Evolutionary conservation across 2,329 filamentous ascomycete genomes (phyloP).

Genomic region (Metarhizium guizhouense): DNA sequence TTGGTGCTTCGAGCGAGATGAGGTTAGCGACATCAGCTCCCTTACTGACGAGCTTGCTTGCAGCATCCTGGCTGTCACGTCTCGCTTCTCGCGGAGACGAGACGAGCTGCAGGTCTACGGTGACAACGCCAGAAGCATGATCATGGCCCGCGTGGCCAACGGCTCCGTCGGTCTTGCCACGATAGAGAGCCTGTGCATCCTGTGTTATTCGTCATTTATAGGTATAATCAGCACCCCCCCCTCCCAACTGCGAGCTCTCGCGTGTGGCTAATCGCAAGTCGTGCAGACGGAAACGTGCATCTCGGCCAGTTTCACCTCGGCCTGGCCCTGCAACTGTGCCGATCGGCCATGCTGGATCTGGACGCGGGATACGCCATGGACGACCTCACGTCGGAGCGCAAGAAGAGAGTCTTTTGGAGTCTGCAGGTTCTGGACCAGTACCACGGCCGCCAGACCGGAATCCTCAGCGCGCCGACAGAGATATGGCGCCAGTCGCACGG

Average conservation of each 20-base stretch:
- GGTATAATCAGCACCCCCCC: slow-evolving; percentile 21
- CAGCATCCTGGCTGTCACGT: slow-evolving; percentile 30
- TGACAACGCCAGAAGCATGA: slow-evolving; percentile 30
- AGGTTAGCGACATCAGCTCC: slow-evolving; percentile 23
- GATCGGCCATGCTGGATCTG: slow-evolving; percentile 38
- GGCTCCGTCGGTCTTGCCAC: slow-evolving; percentile 39
- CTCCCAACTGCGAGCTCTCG: too few species aligned
- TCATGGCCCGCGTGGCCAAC: slow-evolving; percentile 41
- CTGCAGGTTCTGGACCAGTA: slow-evolving; percentile 40
- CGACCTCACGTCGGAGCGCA: slow-evolving; percentile 30
- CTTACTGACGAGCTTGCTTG: slow-evolving; percentile 31
- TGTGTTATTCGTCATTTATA: slow-evolving; percentile 40
- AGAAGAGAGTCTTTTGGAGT: slow-evolving; percentile 43
- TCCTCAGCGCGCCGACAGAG: slow-evolving; percentile 31
- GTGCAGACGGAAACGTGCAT: slow-evolving; percentile 35
- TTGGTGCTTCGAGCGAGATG: slow-evolving; percentile 36
- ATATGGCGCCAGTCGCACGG: slow-evolving; percentile 28
- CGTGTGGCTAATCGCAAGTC: slow-evolving; percentile 3
- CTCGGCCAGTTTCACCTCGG: slow-evolving; percentile 42
- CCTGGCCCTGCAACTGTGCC: slow-evolving; percentile 40
- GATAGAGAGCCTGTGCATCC: slow-evolving; percentile 40
- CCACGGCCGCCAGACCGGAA: slow-evolving; percentile 37
- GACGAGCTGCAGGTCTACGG: slow-evolving; percentile 25
- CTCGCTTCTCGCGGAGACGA: slow-evolving; percentile 27
- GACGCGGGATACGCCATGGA: slow-evolving; percentile 27